Conservation (phyloP, 2,329 filamentous ascomycete genomes). For the Cordyceps cicadae region DNA sequence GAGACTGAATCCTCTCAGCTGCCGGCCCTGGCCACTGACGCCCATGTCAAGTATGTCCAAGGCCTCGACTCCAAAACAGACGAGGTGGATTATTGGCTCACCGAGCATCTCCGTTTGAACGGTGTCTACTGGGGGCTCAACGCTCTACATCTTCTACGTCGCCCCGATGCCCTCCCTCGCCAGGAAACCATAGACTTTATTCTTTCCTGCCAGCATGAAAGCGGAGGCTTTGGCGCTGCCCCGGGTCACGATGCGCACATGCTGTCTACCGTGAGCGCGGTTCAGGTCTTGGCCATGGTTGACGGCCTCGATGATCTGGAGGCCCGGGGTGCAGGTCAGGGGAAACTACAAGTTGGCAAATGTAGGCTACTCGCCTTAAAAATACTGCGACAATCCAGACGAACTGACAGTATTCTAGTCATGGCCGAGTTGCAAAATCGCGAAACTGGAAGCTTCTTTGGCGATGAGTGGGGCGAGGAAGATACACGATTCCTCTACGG, state of each 20-base stretch:
- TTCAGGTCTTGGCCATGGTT: conserved; percentile 83
- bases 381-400: background rate
- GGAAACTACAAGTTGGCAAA: conserved; percentile 62
- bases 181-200: conserved; percentile 82
- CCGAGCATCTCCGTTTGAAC: conserved; percentile 90
- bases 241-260: conserved; percentile 94
- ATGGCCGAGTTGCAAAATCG: conserved; percentile 76
- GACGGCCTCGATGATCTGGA: conserved; percentile 83
- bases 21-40: conserved; percentile 40
- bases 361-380: conserved; percentile 49
- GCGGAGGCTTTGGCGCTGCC: conserved; percentile 86
- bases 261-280: conserved; percentile 88
- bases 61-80: conserved; percentile 85
- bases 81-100: conserved; percentile 96
- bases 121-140: conserved; percentile 95
- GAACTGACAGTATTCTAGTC: conserved; percentile 37
- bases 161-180: conserved; percentile 72
- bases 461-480: conserved; percentile 93
- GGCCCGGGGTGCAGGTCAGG: conserved; percentile 49
- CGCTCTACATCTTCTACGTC: conserved; percentile 74
- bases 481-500: conserved; percentile 93
- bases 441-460: conserved; percentile 77
- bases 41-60: conserved; percentile 87
- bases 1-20: conserved; percentile 25
- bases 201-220: conserved; percentile 84